Evolutionary conservation across 768 basidiomycete genomes (phyloP).

Genomic region (Lactifluus pinguis): DNA sequence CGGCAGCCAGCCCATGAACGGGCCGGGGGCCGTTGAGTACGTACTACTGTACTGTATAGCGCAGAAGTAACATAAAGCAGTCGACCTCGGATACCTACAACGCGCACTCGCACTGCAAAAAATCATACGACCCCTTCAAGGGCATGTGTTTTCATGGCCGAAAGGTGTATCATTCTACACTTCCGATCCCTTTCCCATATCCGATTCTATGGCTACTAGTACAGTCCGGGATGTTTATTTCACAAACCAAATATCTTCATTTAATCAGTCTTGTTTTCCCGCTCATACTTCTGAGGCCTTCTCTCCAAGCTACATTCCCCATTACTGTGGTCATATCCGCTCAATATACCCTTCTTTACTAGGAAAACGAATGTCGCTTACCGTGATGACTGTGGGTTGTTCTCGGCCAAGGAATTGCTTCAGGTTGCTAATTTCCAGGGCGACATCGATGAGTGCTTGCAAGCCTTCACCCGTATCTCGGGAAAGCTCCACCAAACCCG

Average conservation of each 20-base stretch:
- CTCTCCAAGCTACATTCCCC: not conserved
- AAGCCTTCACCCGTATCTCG: constrained; percentile 82
- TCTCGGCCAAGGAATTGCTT: constrained; percentile 79
- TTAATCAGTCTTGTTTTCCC: not conserved
- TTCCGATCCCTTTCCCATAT: not conserved
- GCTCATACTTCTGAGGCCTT: not conserved
- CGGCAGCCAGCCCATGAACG: no score
- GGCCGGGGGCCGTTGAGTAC: not conserved
- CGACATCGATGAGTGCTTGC: constrained; percentile 93
- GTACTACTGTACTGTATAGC: no score
- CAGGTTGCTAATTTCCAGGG: constrained; percentile 75
- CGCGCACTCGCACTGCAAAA: no score
- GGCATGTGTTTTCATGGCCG: not conserved
- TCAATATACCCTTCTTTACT: not conserved
- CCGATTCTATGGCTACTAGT: not conserved
- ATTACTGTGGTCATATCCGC: not conserved
- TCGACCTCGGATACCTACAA: not conserved
- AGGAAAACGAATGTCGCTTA: not conserved
- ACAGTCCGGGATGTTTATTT: not conserved
- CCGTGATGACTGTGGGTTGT: constrained; percentile 92
- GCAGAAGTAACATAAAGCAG: not conserved
- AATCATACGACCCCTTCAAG: no score
- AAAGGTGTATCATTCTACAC: not conserved
- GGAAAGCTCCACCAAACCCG: constrained; percentile 58
- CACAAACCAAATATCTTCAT: not conserved